phyloP scores from a whole-genome alignment of 129 eudicot genomes.

The Artemisia annua region DNA sequence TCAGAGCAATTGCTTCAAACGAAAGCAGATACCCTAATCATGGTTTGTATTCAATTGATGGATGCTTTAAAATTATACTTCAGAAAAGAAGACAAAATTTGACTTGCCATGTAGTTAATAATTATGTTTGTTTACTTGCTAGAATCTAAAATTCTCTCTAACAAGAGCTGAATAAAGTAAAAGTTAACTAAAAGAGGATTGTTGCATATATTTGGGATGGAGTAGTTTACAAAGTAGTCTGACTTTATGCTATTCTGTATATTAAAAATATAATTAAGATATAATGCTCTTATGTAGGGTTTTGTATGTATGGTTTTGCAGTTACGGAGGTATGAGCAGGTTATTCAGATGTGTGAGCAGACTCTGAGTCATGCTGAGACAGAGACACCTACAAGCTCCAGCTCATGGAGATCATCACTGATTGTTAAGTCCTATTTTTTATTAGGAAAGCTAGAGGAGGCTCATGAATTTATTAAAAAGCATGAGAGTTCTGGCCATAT shows the following conservation, averaged over 20 bases:
- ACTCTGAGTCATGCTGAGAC: conserved; percentile 49
- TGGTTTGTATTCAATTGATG: conserved; percentile 44
- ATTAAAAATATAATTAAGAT: neutral
- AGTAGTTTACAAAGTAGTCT: conserved; percentile 1
- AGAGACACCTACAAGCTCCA: conserved; percentile 34
- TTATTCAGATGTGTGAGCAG: conserved; percentile 78
- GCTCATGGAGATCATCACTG: conserved; percentile 53
- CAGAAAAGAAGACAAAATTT: neutral
- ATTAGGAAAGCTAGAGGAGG: conserved; percentile 85
- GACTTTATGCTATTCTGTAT: neutral
- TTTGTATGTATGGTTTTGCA: conserved; percentile 41
- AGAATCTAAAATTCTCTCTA: conserved; percentile 2
- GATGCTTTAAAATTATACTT: neutral
- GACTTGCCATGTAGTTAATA: neutral
- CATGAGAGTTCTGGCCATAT: conserved; percentile 50
- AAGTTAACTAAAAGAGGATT: neutral
- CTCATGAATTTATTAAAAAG: conserved; percentile 65
- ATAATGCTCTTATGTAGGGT: neutral
- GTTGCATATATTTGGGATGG: neutral
- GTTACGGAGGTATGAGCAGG: conserved; percentile 77
- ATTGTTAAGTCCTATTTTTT: conserved; percentile 63
- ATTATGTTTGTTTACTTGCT: conserved; percentile 9
- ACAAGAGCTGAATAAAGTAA: conserved; percentile 2
- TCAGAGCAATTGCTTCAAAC: conserved; percentile 80
- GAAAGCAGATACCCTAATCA: conserved; percentile 81